Conservation (phyloP, 768 basidiomycete genomes). For the Phanerochaete carnosa region DNA sequence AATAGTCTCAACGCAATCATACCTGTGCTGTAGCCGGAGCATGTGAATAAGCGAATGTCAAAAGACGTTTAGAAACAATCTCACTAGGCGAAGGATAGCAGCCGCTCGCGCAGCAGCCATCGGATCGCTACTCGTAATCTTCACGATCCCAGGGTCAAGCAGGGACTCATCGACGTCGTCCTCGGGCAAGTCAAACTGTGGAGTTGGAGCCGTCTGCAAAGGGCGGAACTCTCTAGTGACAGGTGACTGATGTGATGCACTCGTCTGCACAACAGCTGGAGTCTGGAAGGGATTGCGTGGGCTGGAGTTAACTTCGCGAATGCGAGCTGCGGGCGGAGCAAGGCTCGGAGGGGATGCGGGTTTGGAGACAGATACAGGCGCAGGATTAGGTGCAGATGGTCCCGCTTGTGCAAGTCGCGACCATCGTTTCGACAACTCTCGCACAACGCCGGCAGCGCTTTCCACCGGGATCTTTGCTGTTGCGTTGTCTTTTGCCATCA, state of each 20-base stretch:
- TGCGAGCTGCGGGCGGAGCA: background rate
- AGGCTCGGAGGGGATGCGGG: background rate
- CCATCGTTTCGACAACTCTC: background rate
- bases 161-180: conserved; percentile 33
- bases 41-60: background rate
- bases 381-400: background rate
- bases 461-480: background rate
- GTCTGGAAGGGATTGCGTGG: conserved; percentile 12
- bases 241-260: background rate
- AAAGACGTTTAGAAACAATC: conserved; percentile 17
- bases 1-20: conserved; percentile 72
- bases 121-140: conserved; percentile 83
- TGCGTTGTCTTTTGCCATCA: background rate
- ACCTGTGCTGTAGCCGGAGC: conserved; percentile 60
- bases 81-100: conserved; percentile 86
- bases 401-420: background rate
- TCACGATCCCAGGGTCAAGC: conserved; percentile 61
- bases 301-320: background rate
- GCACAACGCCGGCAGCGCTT: background rate
- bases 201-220: background rate
- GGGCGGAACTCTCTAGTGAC: background rate
- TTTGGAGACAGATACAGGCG: background rate
- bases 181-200: conserved; percentile 10
- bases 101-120: conserved; percentile 88
- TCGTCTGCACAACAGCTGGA: background rate